Conservation (phyloP, 2,329 filamentous ascomycete genomes). For the Trichoderma koningii region DNA sequence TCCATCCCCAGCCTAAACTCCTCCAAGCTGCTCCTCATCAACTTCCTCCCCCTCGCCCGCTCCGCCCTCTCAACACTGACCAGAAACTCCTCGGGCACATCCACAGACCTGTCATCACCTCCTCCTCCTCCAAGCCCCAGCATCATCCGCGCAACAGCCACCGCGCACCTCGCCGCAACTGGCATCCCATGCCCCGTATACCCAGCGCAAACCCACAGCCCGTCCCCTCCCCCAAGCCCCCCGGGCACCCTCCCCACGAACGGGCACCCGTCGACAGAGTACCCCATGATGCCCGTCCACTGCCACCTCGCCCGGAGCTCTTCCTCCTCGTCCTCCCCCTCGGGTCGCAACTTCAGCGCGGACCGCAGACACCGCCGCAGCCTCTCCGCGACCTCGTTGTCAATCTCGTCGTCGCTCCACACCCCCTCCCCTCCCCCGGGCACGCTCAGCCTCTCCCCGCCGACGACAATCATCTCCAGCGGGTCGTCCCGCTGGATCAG, state of each 20-base stretch:
- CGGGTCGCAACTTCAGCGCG: constrained; percentile 46
- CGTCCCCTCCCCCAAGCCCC: constrained; percentile 47
- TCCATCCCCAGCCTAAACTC: constrained; percentile 7
- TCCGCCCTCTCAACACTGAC: constrained; percentile 40
- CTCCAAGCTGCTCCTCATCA: constrained; percentile 29
- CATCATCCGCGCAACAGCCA: constrained; percentile 64
- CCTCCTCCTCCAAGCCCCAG: constrained; percentile 40
- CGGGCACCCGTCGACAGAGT: constrained; percentile 65
- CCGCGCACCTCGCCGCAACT: constrained; percentile 66
- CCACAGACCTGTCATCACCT: constrained; percentile 36
- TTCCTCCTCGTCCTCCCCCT: constrained; percentile 43
- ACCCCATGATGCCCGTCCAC: constrained; percentile 84
- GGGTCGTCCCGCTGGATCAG: constrained; percentile 68
- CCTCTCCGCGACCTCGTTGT: constrained; percentile 57
- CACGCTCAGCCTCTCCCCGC: constrained; percentile 65
- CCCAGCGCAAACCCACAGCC: constrained; percentile 65
- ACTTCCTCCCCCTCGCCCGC: constrained; percentile 30
- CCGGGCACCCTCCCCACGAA: constrained; percentile 71
- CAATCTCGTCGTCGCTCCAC: constrained; percentile 61
- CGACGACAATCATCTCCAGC: constrained; percentile 63
- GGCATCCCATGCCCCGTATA: constrained; percentile 80
- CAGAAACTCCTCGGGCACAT: constrained; percentile 48
- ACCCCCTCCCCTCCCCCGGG: constrained; percentile 51
- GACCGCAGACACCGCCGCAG: constrained; percentile 51
- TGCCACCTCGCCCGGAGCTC: constrained; percentile 58